These are phyloP conservation scores for Pleodorina starrii DNA, from an alignment of 139 green algal genomes.

Conservation along the genomic window DNA sequence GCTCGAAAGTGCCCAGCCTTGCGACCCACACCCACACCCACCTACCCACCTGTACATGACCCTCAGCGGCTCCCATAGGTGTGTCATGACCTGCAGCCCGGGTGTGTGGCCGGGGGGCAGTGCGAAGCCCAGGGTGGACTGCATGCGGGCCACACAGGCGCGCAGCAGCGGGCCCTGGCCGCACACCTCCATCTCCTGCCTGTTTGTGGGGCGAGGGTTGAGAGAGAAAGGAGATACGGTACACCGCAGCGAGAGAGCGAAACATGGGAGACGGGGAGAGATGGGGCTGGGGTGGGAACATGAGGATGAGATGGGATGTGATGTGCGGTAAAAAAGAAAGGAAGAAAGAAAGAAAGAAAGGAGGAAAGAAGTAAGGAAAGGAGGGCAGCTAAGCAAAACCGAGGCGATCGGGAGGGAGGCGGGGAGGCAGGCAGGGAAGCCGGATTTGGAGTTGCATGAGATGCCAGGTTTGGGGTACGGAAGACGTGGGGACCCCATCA, in stretches of 20 bases:
- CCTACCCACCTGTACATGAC: slow-evolving; percentile 38
- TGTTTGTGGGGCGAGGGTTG: background rate
- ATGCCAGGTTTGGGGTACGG: too few relatives aligned
- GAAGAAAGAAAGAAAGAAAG: background rate
- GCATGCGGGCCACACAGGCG: slow-evolving; percentile 49
- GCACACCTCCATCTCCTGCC: slow-evolving; percentile 10
- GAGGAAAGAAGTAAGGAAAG: background rate
- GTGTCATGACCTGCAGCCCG: slow-evolving; percentile 50
- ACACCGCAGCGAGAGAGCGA: background rate
- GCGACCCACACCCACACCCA: too few relatives aligned
- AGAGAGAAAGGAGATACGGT: background rate
- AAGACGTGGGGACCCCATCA: too few relatives aligned
- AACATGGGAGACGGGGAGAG: background rate
- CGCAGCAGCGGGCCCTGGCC: slow-evolving; percentile 32
- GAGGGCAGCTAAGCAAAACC: too few relatives aligned
- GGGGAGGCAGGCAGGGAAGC: too few relatives aligned
- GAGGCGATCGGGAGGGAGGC: too few relatives aligned
- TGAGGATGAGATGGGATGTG: background rate
- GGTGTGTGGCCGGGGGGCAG: slow-evolving; percentile 32
- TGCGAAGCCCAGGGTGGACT: background rate
- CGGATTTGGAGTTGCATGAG: too few relatives aligned
- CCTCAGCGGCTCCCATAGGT: slow-evolving; percentile 61
- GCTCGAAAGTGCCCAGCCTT: too few relatives aligned
- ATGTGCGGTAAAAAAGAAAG: background rate
- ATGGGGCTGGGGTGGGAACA: background rate